Evolutionary conservation across 2,329 filamentous ascomycete genomes (phyloP).

Genomic region (Ceratocystis destructans): DNA sequence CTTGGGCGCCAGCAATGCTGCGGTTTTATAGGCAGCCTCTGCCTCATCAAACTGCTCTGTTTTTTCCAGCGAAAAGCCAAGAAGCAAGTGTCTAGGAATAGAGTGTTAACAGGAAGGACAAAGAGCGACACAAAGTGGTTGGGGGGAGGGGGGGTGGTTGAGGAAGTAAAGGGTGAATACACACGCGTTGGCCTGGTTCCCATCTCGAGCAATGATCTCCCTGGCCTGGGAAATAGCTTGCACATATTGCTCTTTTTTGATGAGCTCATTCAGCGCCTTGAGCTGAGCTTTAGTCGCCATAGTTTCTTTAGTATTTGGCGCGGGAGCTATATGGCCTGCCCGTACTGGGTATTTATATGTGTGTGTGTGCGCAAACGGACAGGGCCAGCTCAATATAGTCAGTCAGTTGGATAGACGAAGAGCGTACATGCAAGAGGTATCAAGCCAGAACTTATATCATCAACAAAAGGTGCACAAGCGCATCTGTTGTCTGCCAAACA

Average conservation of each 20-base stretch:
- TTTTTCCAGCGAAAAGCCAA: conserved; percentile 75
- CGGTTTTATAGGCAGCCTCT: conserved; percentile 60
- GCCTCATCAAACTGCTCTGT: conserved; percentile 56
- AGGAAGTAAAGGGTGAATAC: conserved; percentile 23
- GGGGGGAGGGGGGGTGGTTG: no score
- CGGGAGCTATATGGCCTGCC: no score
- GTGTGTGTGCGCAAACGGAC: neutral
- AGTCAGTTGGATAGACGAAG: no score
- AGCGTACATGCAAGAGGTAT: neutral
- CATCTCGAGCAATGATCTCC: conserved; percentile 55
- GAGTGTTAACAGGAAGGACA: neutral
- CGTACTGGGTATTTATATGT: neutral
- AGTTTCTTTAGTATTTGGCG: conserved; percentile 8
- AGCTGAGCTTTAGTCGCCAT: conserved; percentile 58
- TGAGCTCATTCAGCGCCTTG: conserved; percentile 65
- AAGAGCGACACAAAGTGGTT: neutral
- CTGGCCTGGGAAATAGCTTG: conserved; percentile 57
- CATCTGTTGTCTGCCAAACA: neutral
- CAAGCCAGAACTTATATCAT: neutral
- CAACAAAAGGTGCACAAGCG: neutral
- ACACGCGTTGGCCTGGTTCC: conserved; percentile 70
- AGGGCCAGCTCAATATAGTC: neutral
- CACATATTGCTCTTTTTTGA: conserved; percentile 67
- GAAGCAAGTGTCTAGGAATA: conserved; percentile 44
- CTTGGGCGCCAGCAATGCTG: conserved; percentile 54